Evolutionary conservation across 305 asterid species (phyloP), one percentile per base, ranked within the genome.

Genomic region (Stenogyne calaminthoides): DNA sequence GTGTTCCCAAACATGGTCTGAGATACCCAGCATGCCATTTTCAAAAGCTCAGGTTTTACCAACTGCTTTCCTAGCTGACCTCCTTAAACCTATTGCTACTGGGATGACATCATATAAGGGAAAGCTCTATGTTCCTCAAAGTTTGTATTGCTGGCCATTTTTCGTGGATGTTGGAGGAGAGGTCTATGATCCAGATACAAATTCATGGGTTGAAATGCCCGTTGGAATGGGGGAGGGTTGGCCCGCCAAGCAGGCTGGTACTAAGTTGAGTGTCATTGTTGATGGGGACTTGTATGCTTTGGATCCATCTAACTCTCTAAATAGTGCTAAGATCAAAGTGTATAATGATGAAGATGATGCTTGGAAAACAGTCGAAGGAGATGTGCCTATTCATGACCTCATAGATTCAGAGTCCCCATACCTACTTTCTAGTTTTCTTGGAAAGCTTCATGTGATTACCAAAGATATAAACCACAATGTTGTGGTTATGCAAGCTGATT

Each of bases 141-240:
- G 95, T 77, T 80, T 91, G 73, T 88, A 88, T 67, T 88, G 95
- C 68, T 88, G 92, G 93, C 97, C 95, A 0, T 88, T 91, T 76
- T 88, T 91, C 25, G 90, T 91, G 20, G 97, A 91, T 71, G 95
- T 89, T 49, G 97, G 95, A 32, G 97, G 97, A 67, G 95, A 91
- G 77, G 93, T 88, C 11, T 91, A 81, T 69, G 95, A 91, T 77
- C 97, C 97, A 2, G 93, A 88, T 64, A 83, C 87, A 19, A 84
- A 86, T 76, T 71, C 85, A 60, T 91, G 97, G 97, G 84, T 77
- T n/a, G 97, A 88, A 72, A 91, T 91, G 95, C 93, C 97, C n/a
- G 72, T 66, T 29, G 97, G 97, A 61, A 88, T 91, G 97, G 97
- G 97, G 10, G 97, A 88, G 66, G 95, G 97, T 19, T 91, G 97